Evolutionary conservation across 495 filamentous ascomycete species (phyloP), one percentile per base, ranked within the genome.

Genomic region (Podospora anserina): DNA sequence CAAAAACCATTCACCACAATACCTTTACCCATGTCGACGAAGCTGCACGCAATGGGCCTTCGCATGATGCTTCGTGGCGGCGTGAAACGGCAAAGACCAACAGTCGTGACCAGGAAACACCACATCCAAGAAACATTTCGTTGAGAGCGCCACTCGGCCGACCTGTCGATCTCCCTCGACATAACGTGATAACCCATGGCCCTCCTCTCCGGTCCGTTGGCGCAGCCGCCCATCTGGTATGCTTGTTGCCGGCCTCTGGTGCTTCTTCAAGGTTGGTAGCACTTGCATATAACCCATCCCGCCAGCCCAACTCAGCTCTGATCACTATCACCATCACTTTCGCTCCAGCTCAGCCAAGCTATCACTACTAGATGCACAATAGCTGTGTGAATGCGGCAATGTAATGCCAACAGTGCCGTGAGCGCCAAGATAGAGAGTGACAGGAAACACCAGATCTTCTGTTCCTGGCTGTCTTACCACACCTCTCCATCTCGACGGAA

Each of bases 201-300:
- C 16, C 6, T 58, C 4, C 18, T 13, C 20, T n/a, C n/a, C 65
- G 69, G 66, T 70, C 65, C 5, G 55, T 61, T 34, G 34, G 58
- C 65, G 69, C 69, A 70, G 65, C 69, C 65, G 69, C 56, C 34
- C 61, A 67, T 62, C 65, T 44, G 5, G 9, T 18, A 11, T 0
- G 39, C 39, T 18, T 49, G 6, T 49, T 49, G 39, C 39, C 39
- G 39, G 39, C 39, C 39, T 3, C 39, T 4, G 39, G 7, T 49
- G 39, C 39, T 49, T 49, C 39, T 16, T 49, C 2, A 16, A 49
- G 39, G 39, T 49, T 18, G 39, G 39, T 11, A 63, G 67, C 55
- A 34, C 28, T 66, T 62, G 63, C 63, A 58, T 23, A 20, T 58
- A 26, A 26, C 23, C n/a, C 53, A 23, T 34, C 55, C 5, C 16